Percentiles rank a stretch among this genome's conserved stretches.
These are phyloP conservation scores for Pistacia vera DNA, from an alignment of 345 rosid species.

Conservation along the genomic window DNA sequence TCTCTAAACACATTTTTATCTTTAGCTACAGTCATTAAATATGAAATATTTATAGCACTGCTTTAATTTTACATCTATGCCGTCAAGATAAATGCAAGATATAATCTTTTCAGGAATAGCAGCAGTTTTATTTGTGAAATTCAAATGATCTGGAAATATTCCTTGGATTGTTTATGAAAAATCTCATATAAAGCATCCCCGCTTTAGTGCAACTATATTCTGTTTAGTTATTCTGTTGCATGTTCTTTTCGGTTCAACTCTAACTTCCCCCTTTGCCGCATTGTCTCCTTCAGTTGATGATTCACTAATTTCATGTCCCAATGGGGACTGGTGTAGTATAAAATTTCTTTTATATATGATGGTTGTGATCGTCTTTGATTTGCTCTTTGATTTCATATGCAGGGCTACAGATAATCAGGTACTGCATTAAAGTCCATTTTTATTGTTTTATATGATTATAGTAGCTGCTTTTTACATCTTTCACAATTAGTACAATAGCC, in stretches of 20 bases:
- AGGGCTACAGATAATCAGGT: slow-evolving; percentile 98
- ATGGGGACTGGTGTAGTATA: background rate
- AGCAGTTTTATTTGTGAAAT: background rate
- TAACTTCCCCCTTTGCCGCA: background rate
- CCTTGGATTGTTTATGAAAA: background rate
- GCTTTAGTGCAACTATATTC: background rate
- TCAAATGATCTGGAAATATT: slow-evolving; percentile 4
- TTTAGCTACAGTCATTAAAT: background rate
- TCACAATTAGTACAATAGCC: background rate
- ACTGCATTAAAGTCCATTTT: background rate
- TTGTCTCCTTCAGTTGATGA: background rate
- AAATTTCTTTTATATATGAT: background rate
- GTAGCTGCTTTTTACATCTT: background rate
- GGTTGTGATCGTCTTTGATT: slow-evolving; percentile 17
- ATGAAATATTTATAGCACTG: background rate
- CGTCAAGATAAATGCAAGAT: background rate
- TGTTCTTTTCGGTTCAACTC: background rate
- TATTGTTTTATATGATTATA: slow-evolving; percentile 6
- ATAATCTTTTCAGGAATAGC: background rate
- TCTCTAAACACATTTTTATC: background rate
- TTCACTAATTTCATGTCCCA: slow-evolving; percentile 2
- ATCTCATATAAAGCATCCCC: background rate
- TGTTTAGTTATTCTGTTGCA: background rate
- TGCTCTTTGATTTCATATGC: slow-evolving; percentile 32
- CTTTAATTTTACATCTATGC: background rate